phyloP scores from a whole-genome alignment of 2,329 filamentous ascomycete genomes.

The Ophiocordyceps australis region DNA sequence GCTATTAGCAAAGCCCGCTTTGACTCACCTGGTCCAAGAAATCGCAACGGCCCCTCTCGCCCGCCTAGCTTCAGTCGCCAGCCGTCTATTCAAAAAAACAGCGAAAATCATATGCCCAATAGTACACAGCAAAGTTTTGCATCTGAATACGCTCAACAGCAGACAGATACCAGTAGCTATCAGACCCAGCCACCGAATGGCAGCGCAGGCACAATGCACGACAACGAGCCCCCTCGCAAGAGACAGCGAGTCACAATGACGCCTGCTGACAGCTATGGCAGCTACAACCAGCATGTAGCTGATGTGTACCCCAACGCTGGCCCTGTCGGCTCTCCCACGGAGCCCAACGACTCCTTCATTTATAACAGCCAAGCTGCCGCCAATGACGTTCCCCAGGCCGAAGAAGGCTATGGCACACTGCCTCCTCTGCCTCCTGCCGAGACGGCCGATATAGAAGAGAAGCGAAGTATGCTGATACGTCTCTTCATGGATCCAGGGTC shows the following conservation, averaged over 20 bases:
- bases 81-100: conserved; percentile 50
- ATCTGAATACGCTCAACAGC: conserved; percentile 58
- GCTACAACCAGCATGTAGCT: conserved; percentile 27
- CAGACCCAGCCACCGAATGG: too few species aligned
- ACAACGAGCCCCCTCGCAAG: conserved; percentile 67
- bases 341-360: conserved; percentile 63
- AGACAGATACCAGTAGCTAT: too few species aligned
- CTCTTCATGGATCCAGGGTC: conserved; percentile 72
- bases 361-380: conserved; percentile 37
- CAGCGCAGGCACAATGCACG: conserved; percentile 22
- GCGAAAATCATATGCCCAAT: conserved; percentile 46
- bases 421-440: conserved; percentile 44
- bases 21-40: conserved; percentile 64
- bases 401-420: conserved; percentile 39
- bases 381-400: conserved; percentile 20
- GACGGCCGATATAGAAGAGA: conserved; percentile 53
- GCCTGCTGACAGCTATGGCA: conserved; percentile 38
- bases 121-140: conserved; percentile 74
- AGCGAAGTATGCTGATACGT: conserved; percentile 64
- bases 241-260: conserved; percentile 42
- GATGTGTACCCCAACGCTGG: conserved; percentile 27
- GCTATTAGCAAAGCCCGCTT: conserved; percentile 93
- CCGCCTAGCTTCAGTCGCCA: conserved; percentile 55
- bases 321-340: conserved; percentile 60
- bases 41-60: conserved; percentile 43